Base-by-base conservation (phyloP, 306 rosid species). In the Vigna mungo region DNA sequence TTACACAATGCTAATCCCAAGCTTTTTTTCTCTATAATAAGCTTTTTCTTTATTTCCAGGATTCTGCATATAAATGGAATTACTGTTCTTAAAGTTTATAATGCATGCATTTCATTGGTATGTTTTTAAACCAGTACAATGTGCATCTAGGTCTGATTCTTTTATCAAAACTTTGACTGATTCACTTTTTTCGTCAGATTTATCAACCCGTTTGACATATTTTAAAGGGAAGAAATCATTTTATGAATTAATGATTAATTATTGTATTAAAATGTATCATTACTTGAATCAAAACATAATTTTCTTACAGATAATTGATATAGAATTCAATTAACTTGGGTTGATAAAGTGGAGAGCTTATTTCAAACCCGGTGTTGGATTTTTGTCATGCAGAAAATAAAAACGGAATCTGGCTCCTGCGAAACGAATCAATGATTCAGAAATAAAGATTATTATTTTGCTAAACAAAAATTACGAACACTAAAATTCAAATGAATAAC, bases 1-100 rank as follows among this genome's bases (percentile, higher is more conserved):
- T 60, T 47, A 25, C 8, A 60, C 69, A 60, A 30, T 60, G 44
- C 78, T 43, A 75, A 48, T 62, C 71, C 30, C 34, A n/a, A 27
- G n/a, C 15, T 14, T 34, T 71, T 52, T 32, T 44, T 12, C 17
- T 5, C 10, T 6, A 41, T 37, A 20, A 4, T 21, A 72, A 55
- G 61, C 67, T 37, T 73, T 73, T 56, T 14, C 55, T 3, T 41
- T 20, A 25, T 66, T 72, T 72, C 17, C 46, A 54, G 12, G 41
- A 25, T 58, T 56, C 27, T 74, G 48, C 47, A 3, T 41, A 58
- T 25, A 46, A 74, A 44, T 44, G 34, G 59, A 74, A 43, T 59
- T 9, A 59, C 71, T 16, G 9, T 18, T 25, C 6, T 21, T 37
- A 52, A 55, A 55, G 54, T 39, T 43, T 58, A 32, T 9, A 56